Percentiles rank a stretch among this genome's conserved stretches.
phyloP scores from a whole-genome alignment of 2,329 filamentous ascomycete species.

The Myotisia sp. region DNA sequence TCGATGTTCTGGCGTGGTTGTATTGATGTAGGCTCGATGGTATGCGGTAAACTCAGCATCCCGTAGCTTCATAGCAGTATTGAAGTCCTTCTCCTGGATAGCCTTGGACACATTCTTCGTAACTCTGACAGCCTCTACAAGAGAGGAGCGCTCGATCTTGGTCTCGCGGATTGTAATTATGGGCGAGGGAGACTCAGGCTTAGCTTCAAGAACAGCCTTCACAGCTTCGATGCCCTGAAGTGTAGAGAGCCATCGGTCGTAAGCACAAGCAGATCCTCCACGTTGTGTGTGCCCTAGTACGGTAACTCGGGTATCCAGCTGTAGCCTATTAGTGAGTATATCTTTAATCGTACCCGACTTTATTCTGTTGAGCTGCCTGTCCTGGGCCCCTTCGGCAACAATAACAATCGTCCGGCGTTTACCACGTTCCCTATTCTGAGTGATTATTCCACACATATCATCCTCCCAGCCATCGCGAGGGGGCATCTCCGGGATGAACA shows the following conservation, averaged over 20 bases:
- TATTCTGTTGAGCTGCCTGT: conserved; percentile 72
- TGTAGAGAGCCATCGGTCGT: conserved; percentile 85
- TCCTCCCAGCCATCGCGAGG: conserved; percentile 75
- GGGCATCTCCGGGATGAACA: conserved; percentile 93
- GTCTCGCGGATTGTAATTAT: conserved; percentile 97
- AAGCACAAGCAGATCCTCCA: conserved; percentile 81
- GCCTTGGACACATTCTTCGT: conserved; percentile 73
- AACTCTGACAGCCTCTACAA: conserved; percentile 75
- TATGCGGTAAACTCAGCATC: conserved; percentile 92
- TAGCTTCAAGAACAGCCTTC: conserved; percentile 77
- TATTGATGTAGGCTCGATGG: conserved; percentile 79
- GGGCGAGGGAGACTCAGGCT: conserved; percentile 74
- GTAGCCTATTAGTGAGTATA: conserved; percentile 66
- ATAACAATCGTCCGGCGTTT: conserved; percentile 98
- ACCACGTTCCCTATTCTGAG: conserved; percentile 68
- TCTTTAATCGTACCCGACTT: conserved; percentile 68
- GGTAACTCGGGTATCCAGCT: conserved; percentile 83
- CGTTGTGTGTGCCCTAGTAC: conserved; percentile 95
- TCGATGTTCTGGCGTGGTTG: conserved; percentile 65
- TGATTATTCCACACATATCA: conserved; percentile 69
- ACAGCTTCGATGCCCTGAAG: conserved; percentile 91
- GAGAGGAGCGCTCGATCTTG: conserved; percentile 80
- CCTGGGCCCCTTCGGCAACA: conserved; percentile 86
- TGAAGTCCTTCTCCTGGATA: conserved; percentile 75
- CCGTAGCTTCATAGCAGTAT: conserved; percentile 70